phyloP scores from a whole-genome alignment of 257 asterid genomes.

The Solanum tarijense region DNA sequence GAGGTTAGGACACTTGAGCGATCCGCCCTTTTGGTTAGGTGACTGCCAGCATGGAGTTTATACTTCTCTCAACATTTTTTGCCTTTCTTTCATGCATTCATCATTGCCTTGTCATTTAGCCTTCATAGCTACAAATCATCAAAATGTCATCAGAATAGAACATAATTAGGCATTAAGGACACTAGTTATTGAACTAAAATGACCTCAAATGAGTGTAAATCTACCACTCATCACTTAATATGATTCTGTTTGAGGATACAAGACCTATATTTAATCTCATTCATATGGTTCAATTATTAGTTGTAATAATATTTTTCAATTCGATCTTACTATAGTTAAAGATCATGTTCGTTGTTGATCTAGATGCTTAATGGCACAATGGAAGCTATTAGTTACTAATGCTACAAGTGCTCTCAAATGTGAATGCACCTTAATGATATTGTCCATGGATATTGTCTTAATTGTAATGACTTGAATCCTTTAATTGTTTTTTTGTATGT shows the following conservation, averaged over 20 bases:
- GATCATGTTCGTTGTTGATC: background rate
- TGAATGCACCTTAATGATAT: slow-evolving; percentile 15
- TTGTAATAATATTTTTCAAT: background rate
- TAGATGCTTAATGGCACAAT: slow-evolving; percentile 13
- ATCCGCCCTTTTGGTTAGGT: no score
- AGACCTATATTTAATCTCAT: background rate
- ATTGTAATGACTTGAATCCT: slow-evolving; percentile 6
- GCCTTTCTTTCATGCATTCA: no score
- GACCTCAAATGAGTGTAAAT: no score
- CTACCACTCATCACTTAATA: background rate
- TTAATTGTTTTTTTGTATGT: slow-evolving; percentile 1
- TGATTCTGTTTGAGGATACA: background rate
- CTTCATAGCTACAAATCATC: no score
- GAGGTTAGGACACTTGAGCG: no score
- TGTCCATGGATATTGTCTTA: slow-evolving; percentile 7
- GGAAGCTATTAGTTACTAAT: slow-evolving; percentile 14
- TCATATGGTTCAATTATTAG: background rate
- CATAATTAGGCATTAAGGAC: no score
- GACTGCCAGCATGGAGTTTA: no score
- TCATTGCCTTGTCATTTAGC: no score
- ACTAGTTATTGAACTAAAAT: no score
- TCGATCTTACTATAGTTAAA: slow-evolving; percentile 12
- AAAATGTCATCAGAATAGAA: no score
- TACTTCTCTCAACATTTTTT: no score
- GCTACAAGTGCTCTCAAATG: slow-evolving; percentile 4